Percentiles rank a stretch among this genome's conserved stretches.
Evolutionary conservation across 345 rosid species (phyloP).

Genomic region (rapeseed (Brassica napus)): Da-Ae NC_063450.1:49778501-49779000

Average conservation of each 20-base stretch:
- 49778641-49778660: constrained; percentile 98
- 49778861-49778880: constrained; percentile 8
- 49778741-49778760: constrained; percentile 38
- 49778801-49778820: constrained; percentile 87
- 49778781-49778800: constrained; percentile 75
- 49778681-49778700: neutral
- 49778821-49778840: constrained; percentile 85
- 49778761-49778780: constrained; percentile 90
- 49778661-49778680: constrained; percentile 65
- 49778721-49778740: neutral
- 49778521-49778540: neutral
- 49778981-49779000: constrained; percentile 19
- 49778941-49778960: constrained; percentile 23
- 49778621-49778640: constrained; percentile 95
- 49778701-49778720: constrained; percentile 10
- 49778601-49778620: constrained; percentile 96
- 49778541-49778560: constrained; percentile 33
- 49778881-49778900: constrained; percentile 15
- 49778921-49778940: constrained; percentile 27
- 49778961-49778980: neutral
- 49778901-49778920: constrained; percentile 32
- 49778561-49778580: constrained; percentile 92
- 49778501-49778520: neutral
- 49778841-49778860: constrained; percentile 24
- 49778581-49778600: constrained; percentile 78